Evolutionary conservation across 768 basidiomycete genomes (phyloP), one percentile per base, ranked within the genome.

Genomic region (Albatrellus ellisii): DNA sequence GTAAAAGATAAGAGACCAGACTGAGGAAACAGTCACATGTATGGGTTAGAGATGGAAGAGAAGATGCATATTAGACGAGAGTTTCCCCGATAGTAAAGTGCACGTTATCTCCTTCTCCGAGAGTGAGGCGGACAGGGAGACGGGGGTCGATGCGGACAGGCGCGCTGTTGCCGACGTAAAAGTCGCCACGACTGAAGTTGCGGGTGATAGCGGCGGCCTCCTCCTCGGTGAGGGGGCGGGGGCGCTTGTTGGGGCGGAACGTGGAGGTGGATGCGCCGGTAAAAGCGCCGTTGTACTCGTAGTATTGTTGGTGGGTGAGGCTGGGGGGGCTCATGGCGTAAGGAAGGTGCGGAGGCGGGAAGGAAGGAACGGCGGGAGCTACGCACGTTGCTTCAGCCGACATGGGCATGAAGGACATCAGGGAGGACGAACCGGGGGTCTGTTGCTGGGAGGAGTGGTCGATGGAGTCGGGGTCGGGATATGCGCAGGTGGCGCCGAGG

Each of bases 111-210:
- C 82, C 82, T 52, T 87, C 84, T 21, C 82, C 82, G 31, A 87
- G 68, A 17, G 81, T 84, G 25, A 87, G 73, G 46, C 80, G 67
- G 46, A 87, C 84, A 11, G 84, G 81, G 32, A 87, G 61, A 41
- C 83, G 74, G 17, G 83, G 81, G 55, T 87, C 84, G 59, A 87
- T 86, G 51, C 81, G 75, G 34, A 87, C 80, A 7, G 84, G 84
- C 1, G 82, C 84, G 50, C 79, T 84, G 27, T 67, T 75, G 42
- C 83, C 84, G 39, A 87, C 79, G 53, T 76, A 87, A 57, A 87
- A 87, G 56, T 87, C 83, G 4, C 84, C 84, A 39, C 84, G 73
- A 47, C 66, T 78, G 52, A 82, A 87, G 52, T 83, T 84, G 57
- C 83, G 73, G 1, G 82, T 83, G 62, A 87, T 86, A 25, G 83